Percentiles rank a stretch among this genome's conserved stretches.
Evolutionary conservation across 2,329 filamentous ascomycete species (phyloP).

Genomic region (Polytolypa hystricis): DNA sequence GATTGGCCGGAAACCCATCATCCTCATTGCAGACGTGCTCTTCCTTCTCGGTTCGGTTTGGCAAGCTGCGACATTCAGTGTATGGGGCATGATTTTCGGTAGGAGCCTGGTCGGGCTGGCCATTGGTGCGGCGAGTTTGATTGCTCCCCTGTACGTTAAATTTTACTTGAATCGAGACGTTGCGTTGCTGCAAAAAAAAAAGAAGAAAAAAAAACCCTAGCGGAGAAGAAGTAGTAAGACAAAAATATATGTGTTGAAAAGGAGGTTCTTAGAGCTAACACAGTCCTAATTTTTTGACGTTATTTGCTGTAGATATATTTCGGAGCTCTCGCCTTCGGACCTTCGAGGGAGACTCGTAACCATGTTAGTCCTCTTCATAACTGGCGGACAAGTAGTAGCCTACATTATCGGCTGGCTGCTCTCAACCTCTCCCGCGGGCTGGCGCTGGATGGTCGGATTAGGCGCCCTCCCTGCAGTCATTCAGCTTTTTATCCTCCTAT

Average conservation of each 20-base stretch:
- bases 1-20: slow-evolving; percentile 37
- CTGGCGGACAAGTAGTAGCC: slow-evolving; percentile 76
- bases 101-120: slow-evolving; percentile 38
- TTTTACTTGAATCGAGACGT: no score
- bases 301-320: slow-evolving; percentile 52
- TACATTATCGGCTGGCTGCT: slow-evolving; percentile 76
- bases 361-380: slow-evolving; percentile 71
- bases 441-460: slow-evolving; percentile 86
- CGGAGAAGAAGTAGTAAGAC: not conserved
- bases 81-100: slow-evolving; percentile 37
- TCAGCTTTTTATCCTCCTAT: slow-evolving; percentile 56
- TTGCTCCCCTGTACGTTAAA: slow-evolving; percentile 57
- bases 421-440: slow-evolving; percentile 51
- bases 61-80: slow-evolving; percentile 30
- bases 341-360: slow-evolving; percentile 72
- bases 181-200: not conserved
- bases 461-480: slow-evolving; percentile 65
- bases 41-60: slow-evolving; percentile 35
- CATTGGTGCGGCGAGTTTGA: slow-evolving; percentile 51
- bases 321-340: slow-evolving; percentile 67
- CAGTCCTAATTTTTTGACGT: not conserved
- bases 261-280: not conserved
- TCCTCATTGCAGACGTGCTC: slow-evolving; percentile 35
- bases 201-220: not conserved
- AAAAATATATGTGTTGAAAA: not conserved